Evolutionary conservation across 2,329 filamentous ascomycete species (phyloP).

Genomic region (Paraphoma chrysanthemicola): DNA sequence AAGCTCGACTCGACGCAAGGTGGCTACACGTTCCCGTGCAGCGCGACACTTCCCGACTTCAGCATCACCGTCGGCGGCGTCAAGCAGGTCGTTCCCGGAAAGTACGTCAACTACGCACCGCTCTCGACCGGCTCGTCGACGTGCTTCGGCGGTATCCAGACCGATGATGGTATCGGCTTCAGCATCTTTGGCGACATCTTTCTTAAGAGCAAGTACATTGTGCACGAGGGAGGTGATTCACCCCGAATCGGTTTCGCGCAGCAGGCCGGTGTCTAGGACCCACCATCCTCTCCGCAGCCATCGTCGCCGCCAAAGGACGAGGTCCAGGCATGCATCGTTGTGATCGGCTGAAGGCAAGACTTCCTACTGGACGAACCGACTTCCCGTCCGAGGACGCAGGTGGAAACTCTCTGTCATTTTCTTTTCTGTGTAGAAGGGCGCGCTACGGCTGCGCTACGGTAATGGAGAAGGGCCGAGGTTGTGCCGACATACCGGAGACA

Average conservation of each 20-base stretch:
- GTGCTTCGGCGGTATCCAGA: slow-evolving; percentile 82
- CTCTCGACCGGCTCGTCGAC: slow-evolving; percentile 34
- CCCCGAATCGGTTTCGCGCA: slow-evolving; percentile 55
- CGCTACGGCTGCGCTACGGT: slow-evolving; percentile 12
- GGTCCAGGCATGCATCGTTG: background rate
- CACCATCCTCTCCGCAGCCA: background rate
- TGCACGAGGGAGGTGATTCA: slow-evolving; percentile 56
- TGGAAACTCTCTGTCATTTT: background rate
- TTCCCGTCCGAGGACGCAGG: background rate
- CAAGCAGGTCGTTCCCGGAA: slow-evolving; percentile 59
- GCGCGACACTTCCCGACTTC: slow-evolving; percentile 60
- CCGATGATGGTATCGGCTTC: slow-evolving; percentile 62
- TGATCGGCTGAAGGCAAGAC: background rate
- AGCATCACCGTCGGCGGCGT: slow-evolving; percentile 59
- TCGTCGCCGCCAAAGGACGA: background rate
- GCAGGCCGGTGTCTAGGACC: slow-evolving; percentile 39
- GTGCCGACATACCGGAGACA: background rate
- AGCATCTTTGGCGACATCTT: slow-evolving; percentile 81
- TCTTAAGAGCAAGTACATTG: slow-evolving; percentile 77
- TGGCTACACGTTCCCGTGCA: slow-evolving; percentile 64
- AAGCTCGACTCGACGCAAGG: slow-evolving; percentile 56
- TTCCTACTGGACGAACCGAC: background rate
- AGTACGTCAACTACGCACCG: slow-evolving; percentile 63
- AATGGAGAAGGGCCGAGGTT: background rate
- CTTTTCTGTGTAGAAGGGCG: background rate